Percentiles rank a stretch among this genome's conserved stretches.
These are phyloP conservation scores for Nitzschia sp. DNA, from an alignment of 108 stramenopile species.

Conservation along the genomic window DNA sequence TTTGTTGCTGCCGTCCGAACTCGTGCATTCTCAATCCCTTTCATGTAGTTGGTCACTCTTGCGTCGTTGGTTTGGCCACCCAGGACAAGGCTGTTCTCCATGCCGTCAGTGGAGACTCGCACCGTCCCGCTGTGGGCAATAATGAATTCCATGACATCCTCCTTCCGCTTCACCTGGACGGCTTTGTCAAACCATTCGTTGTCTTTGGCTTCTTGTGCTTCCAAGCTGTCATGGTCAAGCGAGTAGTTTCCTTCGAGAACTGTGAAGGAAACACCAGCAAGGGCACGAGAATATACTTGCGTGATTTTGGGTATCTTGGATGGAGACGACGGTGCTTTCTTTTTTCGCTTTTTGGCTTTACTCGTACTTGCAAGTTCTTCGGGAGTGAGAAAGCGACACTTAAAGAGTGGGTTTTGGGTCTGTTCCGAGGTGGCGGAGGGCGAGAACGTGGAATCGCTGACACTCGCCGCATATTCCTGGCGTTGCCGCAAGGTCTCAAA, in stretches of 20 bases:
- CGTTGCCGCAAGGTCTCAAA: slow-evolving; percentile 30
- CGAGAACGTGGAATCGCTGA: neutral
- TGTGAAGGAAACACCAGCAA: slow-evolving; percentile 56
- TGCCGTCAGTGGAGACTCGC: slow-evolving; percentile 22
- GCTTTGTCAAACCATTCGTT: slow-evolving; percentile 65
- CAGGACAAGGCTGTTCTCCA: slow-evolving; percentile 28
- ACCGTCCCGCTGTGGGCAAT: slow-evolving; percentile 63
- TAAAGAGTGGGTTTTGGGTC: no score
- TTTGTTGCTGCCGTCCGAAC: neutral
- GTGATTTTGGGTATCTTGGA: slow-evolving; percentile 33
- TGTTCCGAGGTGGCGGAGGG: neutral
- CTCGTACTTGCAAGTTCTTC: slow-evolving; percentile 44
- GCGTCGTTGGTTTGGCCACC: slow-evolving; percentile 45
- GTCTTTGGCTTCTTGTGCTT: slow-evolving; percentile 56
- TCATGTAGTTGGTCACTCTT: slow-evolving; percentile 34
- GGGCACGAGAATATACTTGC: slow-evolving; percentile 5
- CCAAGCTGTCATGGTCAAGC: slow-evolving; percentile 46
- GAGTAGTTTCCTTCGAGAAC: slow-evolving; percentile 71
- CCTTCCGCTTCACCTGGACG: slow-evolving; percentile 33
- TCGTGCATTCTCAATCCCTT: slow-evolving; percentile 32
- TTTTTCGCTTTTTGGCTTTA: slow-evolving; percentile 42
- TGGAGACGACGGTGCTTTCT: slow-evolving; percentile 17
- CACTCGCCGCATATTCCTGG: slow-evolving; percentile 16
- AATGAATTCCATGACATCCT: slow-evolving; percentile 70
- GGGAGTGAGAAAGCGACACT: slow-evolving; percentile 64